Conservation (phyloP, 306 rosid genomes). For the Medicago ruthenica region DNA sequence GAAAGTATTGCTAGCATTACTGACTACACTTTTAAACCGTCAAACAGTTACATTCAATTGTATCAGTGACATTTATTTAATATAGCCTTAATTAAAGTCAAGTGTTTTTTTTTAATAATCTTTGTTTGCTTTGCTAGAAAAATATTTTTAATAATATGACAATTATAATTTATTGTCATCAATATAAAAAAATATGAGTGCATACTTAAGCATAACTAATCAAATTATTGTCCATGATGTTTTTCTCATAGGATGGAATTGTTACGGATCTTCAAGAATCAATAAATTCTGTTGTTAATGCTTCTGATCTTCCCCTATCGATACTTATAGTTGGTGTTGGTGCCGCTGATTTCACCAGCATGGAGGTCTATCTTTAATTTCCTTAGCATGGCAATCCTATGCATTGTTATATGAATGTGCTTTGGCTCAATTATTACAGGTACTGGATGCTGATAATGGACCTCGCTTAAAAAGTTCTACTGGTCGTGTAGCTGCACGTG, state of each 20-base stretch:
- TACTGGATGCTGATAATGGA: slow-evolving; percentile 86
- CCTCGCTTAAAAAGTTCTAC: slow-evolving; percentile 63
- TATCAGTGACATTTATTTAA: too few species aligned
- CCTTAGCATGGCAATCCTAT: slow-evolving; percentile 5
- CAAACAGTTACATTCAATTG: too few species aligned
- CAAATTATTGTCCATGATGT: not conserved
- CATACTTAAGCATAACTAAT: too few species aligned
- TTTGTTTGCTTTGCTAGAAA: too few species aligned
- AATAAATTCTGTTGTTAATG: slow-evolving; percentile 72
- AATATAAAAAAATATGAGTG: too few species aligned
- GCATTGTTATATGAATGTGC: not conserved
- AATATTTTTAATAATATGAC: too few species aligned
- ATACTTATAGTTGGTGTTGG: slow-evolving; percentile 93
- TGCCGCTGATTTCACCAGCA: slow-evolving; percentile 71
- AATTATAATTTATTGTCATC: too few species aligned
- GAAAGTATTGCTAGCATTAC: too few species aligned
- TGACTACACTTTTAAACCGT: too few species aligned
- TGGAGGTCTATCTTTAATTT: slow-evolving; percentile 59
- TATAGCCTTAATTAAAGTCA: too few species aligned
- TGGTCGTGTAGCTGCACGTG: slow-evolving; percentile 78
- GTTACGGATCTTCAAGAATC: slow-evolving; percentile 91
- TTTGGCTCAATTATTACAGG: slow-evolving; percentile 47
- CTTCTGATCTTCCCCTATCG: slow-evolving; percentile 89
- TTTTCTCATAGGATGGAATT: slow-evolving; percentile 74
- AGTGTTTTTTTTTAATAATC: too few species aligned